Base-by-base conservation (phyloP, 139 green algal species). In the Ettlia oleoabundans region DNA sequence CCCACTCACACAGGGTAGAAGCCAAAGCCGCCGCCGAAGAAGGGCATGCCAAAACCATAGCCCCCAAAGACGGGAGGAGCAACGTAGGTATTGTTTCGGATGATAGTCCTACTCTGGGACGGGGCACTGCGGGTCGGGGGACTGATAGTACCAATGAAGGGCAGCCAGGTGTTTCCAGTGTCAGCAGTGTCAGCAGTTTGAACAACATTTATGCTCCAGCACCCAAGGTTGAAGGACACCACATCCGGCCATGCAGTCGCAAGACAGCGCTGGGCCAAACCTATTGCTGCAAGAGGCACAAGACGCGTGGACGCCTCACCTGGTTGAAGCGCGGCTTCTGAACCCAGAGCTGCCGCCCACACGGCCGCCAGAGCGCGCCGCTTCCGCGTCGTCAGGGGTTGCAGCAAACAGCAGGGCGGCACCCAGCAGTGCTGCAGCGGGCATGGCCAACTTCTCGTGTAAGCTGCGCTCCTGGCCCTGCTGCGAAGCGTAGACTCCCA, bases 61-160 rank as follows among this genome's bases (percentile, higher is more conserved):
- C 80, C 80, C 35, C 76, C 81, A 10, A 88, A 40, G 51, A 89
- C 32, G n/a, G 85, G 85, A 4, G 85, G 85, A 15, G 85, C 79
- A 19, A 58, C 68, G 47, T 88, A 86, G 53, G 83, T 88, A 68
- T 81, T 87, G 76, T 89, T 85, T 18, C 84, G 86, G 28, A 87
- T 68, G 5, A 28, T 28, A 26, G 78, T 43, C 9, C 37, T 41
- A 2, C 7, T n/a, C 32, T 33, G 3, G 2, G 22, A 42, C 1
- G 13, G n/a, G 67, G 13, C 15, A 22, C 22, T 55, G 37, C 7
- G n/a, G 58, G 26, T 2, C 1, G 38, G 38, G 13, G 18, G 69
- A 9, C 13, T 24, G 1, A 2, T n/a, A 30, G 42, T 4, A 26
- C 4, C 0, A 40, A 24, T n/a, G 68, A 26, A 40, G 41, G 68